Base-by-base conservation (phyloP, 176 grass and related monocot genomes). In the Pharus latifolius region DNA sequence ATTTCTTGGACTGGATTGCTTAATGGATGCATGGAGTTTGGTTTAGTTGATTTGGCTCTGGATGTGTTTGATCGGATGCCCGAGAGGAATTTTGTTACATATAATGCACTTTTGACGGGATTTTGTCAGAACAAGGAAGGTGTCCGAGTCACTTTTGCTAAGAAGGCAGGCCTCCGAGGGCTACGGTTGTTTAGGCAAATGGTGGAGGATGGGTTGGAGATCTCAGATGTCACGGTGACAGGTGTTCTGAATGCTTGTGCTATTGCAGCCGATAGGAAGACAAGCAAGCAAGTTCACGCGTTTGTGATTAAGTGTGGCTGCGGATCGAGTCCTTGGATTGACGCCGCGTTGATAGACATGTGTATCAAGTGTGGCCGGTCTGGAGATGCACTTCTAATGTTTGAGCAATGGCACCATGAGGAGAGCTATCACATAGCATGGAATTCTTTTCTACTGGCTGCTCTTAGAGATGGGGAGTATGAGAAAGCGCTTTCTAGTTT, bases 1-100 rank as follows among this genome's bases (percentile, higher is more conserved):
- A 80, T 84, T 35, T 80, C 88, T 0, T 91, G 88, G 88, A 91
- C 88, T 1, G 80, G 83, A 14, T 24, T 91, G 49, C 88, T 91
- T 52, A 83, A 59, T 18, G 88, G 80, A 11, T 91, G 77, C 47
- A 84, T 91, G 88, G 83, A 87, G 44, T 91, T 91, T 19, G 88
- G 88, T 13, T 29, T 87, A 5, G 80, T 87, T 0, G 83, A 84
- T 49, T 80, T 79, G 33, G 88, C 83, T 5, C 19, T 91, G 26
- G 67, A 86, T 2, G 67, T 91, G 64, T 91, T 91, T 56, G 66
- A 84, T 69, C 48, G 74, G 22, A 91, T 91, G 88, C 88, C 88
- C 13, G 66, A 74, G 67, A 80, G 61, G 76, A 91, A 84, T 56
- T 77, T 76, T 58, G 60, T 91, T 8, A 83, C 88, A 4, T 81